A percentile compares a stretch with the other conserved stretches of the same genome.
Conservation (phyloP, 2,329 filamentous ascomycete genomes). For the Huntiella abstrusa region DNA sequence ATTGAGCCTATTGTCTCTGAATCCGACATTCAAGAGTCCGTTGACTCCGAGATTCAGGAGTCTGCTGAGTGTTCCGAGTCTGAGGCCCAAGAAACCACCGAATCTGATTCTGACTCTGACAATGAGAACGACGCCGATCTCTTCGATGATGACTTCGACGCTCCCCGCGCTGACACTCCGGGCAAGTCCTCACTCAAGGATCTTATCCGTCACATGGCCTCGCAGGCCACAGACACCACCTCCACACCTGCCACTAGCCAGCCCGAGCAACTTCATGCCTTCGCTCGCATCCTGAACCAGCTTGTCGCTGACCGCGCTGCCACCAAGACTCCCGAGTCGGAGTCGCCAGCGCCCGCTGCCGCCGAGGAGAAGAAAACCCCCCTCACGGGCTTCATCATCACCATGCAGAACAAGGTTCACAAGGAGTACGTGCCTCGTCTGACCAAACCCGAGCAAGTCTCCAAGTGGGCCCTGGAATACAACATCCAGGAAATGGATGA, state of each 20-base stretch:
- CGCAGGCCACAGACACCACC: slow-evolving; percentile 21
- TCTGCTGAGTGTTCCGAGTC: not conserved
- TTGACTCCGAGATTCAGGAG: not conserved
- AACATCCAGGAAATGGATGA: slow-evolving; percentile 42
- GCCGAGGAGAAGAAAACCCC: slow-evolving; percentile 14
- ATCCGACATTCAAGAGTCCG: not conserved
- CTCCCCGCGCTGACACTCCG: slow-evolving; percentile 9
- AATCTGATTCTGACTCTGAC: not conserved
- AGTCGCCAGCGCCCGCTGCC: not conserved
- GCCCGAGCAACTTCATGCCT: slow-evolving; percentile 23
- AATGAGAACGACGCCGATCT: no score
- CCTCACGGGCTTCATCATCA: slow-evolving; percentile 52
- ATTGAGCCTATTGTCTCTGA: not conserved
- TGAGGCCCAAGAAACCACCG: not conserved
- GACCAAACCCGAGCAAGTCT: slow-evolving; percentile 19
- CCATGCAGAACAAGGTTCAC: slow-evolving; percentile 54
- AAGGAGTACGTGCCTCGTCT: slow-evolving; percentile 45
- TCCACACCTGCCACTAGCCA: slow-evolving; percentile 10
- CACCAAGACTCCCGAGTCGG: not conserved
- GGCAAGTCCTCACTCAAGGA: slow-evolving; percentile 21
- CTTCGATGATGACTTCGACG: no score
- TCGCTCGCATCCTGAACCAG: slow-evolving; percentile 32
- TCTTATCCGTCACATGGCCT: slow-evolving; percentile 32
- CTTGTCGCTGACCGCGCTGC: slow-evolving; percentile 20
- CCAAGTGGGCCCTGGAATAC: slow-evolving; percentile 63